Evolutionary conservation across 345 rosid genomes (phyloP).

Genomic region (Eucalyptus marginata): DNA sequence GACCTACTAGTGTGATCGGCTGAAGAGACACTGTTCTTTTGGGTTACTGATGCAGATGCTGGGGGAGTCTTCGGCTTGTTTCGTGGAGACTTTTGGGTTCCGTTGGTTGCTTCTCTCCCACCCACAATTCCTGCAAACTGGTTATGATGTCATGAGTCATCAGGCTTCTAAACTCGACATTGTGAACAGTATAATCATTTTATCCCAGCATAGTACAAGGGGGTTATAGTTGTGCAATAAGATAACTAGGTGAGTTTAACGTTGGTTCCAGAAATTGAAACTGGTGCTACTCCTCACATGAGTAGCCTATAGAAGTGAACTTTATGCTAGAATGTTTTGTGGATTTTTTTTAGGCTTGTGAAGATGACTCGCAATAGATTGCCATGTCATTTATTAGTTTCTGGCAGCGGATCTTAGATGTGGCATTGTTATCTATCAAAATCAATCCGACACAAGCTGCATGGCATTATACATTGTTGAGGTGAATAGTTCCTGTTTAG

Average conservation of each 20-base stretch:
- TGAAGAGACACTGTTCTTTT: slow-evolving; percentile 1
- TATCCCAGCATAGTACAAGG: neutral
- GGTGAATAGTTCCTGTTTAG: neutral
- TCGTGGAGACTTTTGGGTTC: neutral
- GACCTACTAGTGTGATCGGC: neutral
- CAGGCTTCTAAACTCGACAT: neutral
- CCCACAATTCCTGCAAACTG: neutral
- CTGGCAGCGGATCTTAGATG: neutral
- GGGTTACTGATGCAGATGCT: slow-evolving; percentile 7
- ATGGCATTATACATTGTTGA: neutral
- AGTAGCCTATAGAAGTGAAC: neutral
- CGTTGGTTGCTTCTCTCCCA: neutral
- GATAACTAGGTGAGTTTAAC: neutral
- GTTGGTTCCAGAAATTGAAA: neutral
- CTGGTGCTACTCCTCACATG: neutral
- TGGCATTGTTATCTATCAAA: neutral
- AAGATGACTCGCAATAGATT: neutral
- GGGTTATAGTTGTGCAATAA: neutral
- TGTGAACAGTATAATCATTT: neutral
- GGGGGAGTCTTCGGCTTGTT: neutral
- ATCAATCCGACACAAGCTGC: neutral
- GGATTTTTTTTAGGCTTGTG: neutral
- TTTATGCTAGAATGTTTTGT: neutral
- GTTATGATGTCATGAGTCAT: neutral
- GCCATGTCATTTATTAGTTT: neutral